phyloP scores from a whole-genome alignment of 2,329 filamentous ascomycete species.

The Phyllosticta citriasiana region DNA sequence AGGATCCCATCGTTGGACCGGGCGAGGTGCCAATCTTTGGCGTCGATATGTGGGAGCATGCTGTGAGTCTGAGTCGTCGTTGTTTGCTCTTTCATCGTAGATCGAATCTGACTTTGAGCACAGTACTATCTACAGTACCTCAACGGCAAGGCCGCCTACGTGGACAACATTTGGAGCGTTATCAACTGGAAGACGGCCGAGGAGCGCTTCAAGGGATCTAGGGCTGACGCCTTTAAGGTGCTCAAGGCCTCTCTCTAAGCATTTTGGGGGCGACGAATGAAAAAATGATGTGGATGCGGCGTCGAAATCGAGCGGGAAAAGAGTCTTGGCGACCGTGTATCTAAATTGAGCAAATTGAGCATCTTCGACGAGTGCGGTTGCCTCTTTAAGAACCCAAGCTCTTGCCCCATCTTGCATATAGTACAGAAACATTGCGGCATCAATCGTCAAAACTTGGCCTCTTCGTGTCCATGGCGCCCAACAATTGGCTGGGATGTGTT shows the following conservation, averaged over 20 bases:
- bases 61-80: constrained; percentile 34
- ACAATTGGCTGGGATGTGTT: no score
- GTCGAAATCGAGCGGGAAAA: background rate
- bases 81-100: background rate
- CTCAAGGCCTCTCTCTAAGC: constrained; percentile 22
- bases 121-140: constrained; percentile 58
- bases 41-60: constrained; percentile 90
- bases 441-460: background rate
- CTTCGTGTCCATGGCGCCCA: no score
- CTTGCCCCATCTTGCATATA: background rate
- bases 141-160: constrained; percentile 65
- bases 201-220: constrained; percentile 45
- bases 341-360: background rate
- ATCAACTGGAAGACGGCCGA: constrained; percentile 69
- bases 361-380: background rate
- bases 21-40: constrained; percentile 60
- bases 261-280: background rate
- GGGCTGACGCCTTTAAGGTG: constrained; percentile 28
- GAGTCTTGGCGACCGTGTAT: background rate
- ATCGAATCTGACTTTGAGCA: constrained; percentile 9
- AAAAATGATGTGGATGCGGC: background rate
- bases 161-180: constrained; percentile 67
- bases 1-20: constrained; percentile 61
- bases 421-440: background rate
- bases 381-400: no score